Evolutionary conservation across 2,329 filamentous ascomycete species (phyloP), one percentile per base, ranked within the genome.

Genomic region (Aspergillus thermomutatus): DNA sequence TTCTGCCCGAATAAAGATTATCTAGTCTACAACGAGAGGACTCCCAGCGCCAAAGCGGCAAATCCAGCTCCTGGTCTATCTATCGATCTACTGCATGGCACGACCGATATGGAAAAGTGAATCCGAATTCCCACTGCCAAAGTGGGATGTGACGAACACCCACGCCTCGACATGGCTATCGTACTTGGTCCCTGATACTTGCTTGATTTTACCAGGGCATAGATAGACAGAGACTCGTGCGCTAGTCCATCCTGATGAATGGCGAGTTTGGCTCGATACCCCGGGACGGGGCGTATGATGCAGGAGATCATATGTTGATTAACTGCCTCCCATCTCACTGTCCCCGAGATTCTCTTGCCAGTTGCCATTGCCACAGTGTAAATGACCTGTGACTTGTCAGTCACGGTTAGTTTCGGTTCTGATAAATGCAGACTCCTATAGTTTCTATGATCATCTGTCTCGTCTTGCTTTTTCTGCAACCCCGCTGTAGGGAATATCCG

Each of bases 401-500:
- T 31, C 40, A 21, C 40, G 40, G n/a, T 43, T 43, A 43, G 40
- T 43, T 43, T 43, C 40, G 40, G 40, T 21, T 6, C 40, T 31
- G 28, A 31, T 31, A 10, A 10, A 31, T 31, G 28, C 28, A 31
- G 5, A 6, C 28, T 43, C 4, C n/a, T 14, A 37, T 23, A 14
- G 3, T 26, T 14, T 46, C 4, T 46, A 23, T 5, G n/a, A 23
- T 14, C 11, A 26, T 7, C 21, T 6, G 21, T 23, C 9, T 26
- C 1, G 43, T 46, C 2, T 23, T 34, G 21, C 21, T 21, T 23
- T 23, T 49, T 54, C 54, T 50, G 47, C 37, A 59, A 58, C 59
- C 61, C 61, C 61, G 55, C 60, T 46, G 10, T 53, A 59, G 60
- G 60, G 57, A 60, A 27, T 49, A 52, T 52, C 54, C 61, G 60